Evolutionary conservation across 768 basidiomycete genomes (phyloP), one percentile per base, ranked within the genome.

Genomic region (Floccularia luteovirens): DNA sequence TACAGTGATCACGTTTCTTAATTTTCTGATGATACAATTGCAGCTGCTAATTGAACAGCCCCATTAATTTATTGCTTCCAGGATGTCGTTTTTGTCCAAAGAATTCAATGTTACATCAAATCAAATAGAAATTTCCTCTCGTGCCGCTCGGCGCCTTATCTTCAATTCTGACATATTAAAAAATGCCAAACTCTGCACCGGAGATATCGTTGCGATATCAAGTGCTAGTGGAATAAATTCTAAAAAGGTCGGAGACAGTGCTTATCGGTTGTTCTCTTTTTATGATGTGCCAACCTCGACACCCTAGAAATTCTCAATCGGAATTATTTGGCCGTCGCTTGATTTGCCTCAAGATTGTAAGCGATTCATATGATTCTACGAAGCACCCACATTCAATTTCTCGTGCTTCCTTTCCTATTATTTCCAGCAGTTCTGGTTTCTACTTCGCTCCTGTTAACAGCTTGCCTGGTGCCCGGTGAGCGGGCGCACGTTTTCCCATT

Each of bases 321-420:
- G 87, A 4, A 61, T 79, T 33, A 70, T 74, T 49, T 90, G 87
- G 87, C 85, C 86, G n/a, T 82, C 80, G 27, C 50, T 70, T 32
- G 81, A 84, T 5, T 39, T 80, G 40, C 54, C 75, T 20, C 68
- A 67, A 38, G 72, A 77, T 44, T 63, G 87, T 83, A 56, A 52
- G 78, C 68, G 7, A 30, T 17, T 34, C 6, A 44, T 40, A 40
- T 27, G 36, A 7, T 40, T 25, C 24, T 37, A 39, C 30, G 40
- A 14, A 35, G 38, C 21, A 43, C 38, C 42, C 40, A 52, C 45
- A 36, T 44, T 34, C 44, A 42, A 44, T 36, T 22, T 39, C 44
- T 44, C 44, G 41, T 40, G 22, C 35, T 43, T 31, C 24, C 36
- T 41, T 43, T 31, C 28, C 13, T 41, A 11, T 35, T 23, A 20